Evolutionary conservation across 371 early-diverging fungal species (phyloP).

Genomic region (Haplosporangium sp.): DNA sequence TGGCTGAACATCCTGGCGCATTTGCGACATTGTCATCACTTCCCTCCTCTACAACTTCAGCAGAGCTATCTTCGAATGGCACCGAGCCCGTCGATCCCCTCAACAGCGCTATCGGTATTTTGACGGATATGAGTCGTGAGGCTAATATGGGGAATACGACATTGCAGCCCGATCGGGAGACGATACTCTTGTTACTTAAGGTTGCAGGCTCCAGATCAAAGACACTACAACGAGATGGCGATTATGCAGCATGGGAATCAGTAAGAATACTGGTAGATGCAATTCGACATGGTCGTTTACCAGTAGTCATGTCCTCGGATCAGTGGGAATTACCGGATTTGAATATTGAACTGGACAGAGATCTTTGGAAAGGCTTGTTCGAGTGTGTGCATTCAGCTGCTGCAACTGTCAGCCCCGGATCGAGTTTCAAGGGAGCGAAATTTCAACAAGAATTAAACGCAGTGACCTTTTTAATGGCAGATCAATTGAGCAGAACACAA

Average conservation of each 20-base stretch:
- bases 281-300: constrained; percentile 49
- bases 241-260: constrained; percentile 25
- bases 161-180: constrained; percentile 45
- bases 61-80: neutral
- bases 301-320: constrained; percentile 41
- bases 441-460: constrained; percentile 21
- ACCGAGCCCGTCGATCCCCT: constrained; percentile 18
- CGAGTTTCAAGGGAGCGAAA: neutral
- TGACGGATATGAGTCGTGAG: constrained; percentile 49
- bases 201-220: constrained; percentile 22
- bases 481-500: constrained; percentile 28
- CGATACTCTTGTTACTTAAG: constrained; percentile 31
- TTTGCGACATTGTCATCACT: constrained; percentile 20
- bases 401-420: neutral
- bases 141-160: constrained; percentile 32
- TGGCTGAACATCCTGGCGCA: constrained; percentile 26
- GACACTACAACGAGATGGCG: neutral
- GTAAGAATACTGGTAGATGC: constrained; percentile 38
- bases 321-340: constrained; percentile 52
- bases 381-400: constrained; percentile 28
- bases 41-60: neutral
- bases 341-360: constrained; percentile 29
- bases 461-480: constrained; percentile 38
- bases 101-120: constrained; percentile 35
- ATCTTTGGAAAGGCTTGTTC: constrained; percentile 47